Evolutionary conservation across 176 grass and related monocot genomes (phyloP), one percentile per base, ranked within the genome.

Genomic region (Phoenix roebelenii): DNA sequence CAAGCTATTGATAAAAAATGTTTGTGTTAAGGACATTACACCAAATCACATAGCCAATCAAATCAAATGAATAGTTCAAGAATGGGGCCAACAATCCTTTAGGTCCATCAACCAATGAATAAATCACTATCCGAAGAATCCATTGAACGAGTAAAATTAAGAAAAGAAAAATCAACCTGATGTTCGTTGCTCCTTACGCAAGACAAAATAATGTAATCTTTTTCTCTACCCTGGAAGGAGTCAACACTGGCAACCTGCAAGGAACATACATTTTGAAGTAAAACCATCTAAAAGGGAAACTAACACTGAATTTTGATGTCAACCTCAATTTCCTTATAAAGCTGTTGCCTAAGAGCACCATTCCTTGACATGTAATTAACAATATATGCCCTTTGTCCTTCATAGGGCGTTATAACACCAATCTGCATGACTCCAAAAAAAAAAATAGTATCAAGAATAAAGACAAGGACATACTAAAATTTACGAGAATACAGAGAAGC

Each of bases 291-390:
- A 44, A 30, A 30, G 28, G 28, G 5, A 4, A 30, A 4, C 28
- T 30, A 30, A 30, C 28, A 30, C 28, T 30, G 28, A 30, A 30
- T 6, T 30, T 64, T 59, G 32, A 63, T 57, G 18, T 5, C 17
- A 44, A 97, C 93, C 93, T 98, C 93, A 12, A 98, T 98, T 92
- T 98, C 93, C 71, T 98, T 98, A 69, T 98, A 98, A 51, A 98
- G 88, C 49, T 98, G 93, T 79, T 98, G 93, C 17, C 93, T 72
- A 59, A 98, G 87, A 61, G 93, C 86, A 25, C 93, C 93, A 67
- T 98, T 98, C 70, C 93, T 92, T 76, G 93, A 62, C 93, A 98
- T 98, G 60, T 98, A 93, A 74, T 92, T 98, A 18, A 92, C 88
- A 73, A 98, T 98, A 75, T 92, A 98, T 50, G 93, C 93, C 73